These are phyloP conservation scores for Rhizopogon vulgaris DNA, from an alignment of 768 basidiomycete genomes.

Conservation along the genomic window DNA sequence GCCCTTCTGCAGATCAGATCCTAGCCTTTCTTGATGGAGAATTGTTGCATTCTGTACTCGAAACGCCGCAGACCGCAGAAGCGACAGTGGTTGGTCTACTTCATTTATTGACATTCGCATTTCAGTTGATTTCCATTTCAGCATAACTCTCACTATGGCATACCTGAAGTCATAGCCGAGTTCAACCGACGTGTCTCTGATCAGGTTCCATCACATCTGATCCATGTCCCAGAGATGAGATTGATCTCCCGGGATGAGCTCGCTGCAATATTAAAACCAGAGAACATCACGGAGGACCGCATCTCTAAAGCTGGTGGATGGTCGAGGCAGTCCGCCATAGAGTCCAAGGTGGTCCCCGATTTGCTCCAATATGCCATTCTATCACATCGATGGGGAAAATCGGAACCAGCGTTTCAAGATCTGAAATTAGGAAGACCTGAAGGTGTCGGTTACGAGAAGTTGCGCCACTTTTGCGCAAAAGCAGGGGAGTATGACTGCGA, in stretches of 20 bases:
- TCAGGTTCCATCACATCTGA: not conserved
- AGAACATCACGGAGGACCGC: not conserved
- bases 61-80: not conserved
- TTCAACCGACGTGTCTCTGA: constrained; percentile 7
- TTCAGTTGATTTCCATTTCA: not conserved
- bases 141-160: not conserved
- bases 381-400: constrained; percentile 7
- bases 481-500: not conserved
- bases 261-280: not conserved
- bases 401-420: constrained; percentile 1
- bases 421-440: not conserved
- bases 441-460: not conserved
- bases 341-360: not conserved
- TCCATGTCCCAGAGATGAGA: constrained; percentile 1
- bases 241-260: not conserved
- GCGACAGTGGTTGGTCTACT: not conserved
- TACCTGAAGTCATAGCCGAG: not conserved
- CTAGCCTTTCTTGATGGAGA: not conserved
- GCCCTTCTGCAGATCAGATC: not conserved
- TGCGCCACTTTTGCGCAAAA: not conserved
- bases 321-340: not conserved
- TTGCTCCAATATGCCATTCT: constrained; percentile 6
- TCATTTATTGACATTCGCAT: not conserved
- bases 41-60: not conserved
- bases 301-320: not conserved